These are phyloP conservation scores for Cajanus cajan DNA, from an alignment of 306 rosid genomes.

Conservation along the genomic window DNA sequence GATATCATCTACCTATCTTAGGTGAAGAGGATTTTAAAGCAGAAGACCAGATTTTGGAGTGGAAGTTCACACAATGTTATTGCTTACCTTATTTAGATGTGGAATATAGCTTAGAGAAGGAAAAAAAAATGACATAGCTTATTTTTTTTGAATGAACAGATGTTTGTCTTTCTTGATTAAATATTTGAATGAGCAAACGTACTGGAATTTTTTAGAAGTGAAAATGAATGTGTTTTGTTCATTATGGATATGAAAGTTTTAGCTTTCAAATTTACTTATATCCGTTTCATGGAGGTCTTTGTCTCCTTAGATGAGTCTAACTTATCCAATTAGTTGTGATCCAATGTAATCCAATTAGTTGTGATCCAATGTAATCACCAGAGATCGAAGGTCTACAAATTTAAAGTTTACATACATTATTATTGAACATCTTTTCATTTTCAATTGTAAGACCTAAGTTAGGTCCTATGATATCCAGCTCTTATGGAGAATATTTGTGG, in stretches of 20 bases:
- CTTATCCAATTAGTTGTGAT: not conserved
- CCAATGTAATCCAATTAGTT: not conserved
- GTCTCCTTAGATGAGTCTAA: not conserved
- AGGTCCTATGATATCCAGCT: too few relatives aligned
- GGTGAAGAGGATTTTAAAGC: constrained; percentile 29
- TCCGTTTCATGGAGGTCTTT: not conserved
- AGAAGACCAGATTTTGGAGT: constrained; percentile 49
- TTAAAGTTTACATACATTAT: not conserved
- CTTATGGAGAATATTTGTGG: too few relatives aligned
- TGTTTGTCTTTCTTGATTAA: not conserved
- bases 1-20: constrained; percentile 90
- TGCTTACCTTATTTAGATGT: constrained; percentile 6
- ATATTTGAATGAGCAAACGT: constrained; percentile 5
- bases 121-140: not conserved
- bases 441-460: too few relatives aligned
- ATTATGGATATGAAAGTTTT: not conserved
- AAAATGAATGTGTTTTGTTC: constrained; percentile 3
- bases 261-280: not conserved
- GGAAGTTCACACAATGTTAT: constrained; percentile 21
- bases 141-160: not conserved
- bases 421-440: too few relatives aligned
- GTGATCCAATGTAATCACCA: not conserved
- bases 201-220: not conserved
- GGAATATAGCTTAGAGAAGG: not conserved
- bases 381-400: not conserved